Percentiles rank a stretch among this genome's conserved stretches.
phyloP scores from a whole-genome alignment of 441 rosid species.

The Erodium moschatum region DNA sequence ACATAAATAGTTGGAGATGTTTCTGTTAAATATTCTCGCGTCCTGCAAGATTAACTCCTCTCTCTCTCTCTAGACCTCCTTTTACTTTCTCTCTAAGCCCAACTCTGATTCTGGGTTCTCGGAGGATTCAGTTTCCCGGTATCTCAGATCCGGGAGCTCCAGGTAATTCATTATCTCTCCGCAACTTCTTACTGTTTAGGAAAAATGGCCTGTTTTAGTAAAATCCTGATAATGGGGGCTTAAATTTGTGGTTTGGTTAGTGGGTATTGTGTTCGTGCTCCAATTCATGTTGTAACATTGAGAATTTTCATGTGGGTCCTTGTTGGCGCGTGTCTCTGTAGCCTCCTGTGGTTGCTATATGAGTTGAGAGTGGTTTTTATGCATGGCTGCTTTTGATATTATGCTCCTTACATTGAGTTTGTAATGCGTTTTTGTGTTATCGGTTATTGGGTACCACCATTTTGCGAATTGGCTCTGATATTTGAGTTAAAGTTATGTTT shows the following conservation, averaged over 20 bases:
- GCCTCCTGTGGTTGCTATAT: neutral
- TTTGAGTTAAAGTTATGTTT: neutral
- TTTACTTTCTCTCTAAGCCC: neutral
- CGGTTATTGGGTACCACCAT: neutral
- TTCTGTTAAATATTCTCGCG: slow-evolving; percentile 7
- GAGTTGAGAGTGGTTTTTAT: slow-evolving; percentile 3
- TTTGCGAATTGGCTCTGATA: neutral
- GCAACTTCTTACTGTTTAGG: neutral
- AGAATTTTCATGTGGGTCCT: neutral
- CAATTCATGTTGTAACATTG: neutral
- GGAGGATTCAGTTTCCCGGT: neutral
- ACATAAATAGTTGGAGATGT: slow-evolving; percentile 6
- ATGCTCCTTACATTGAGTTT: neutral
- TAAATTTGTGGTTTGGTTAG: neutral
- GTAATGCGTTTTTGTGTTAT: neutral
- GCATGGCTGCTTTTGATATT: neutral
- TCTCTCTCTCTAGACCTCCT: neutral
- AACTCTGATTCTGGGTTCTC: slow-evolving; percentile 4
- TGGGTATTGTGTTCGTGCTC: slow-evolving; percentile 5
- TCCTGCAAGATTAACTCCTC: slow-evolving; percentile 6
- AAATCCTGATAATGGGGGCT: neutral
- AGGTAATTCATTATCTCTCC: neutral
- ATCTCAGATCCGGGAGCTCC: slow-evolving; percentile 2
- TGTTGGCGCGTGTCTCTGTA: neutral
- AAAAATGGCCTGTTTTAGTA: neutral